Evolutionary conservation across 345 rosid genomes (phyloP).

Genomic region (Eucalyptus decipiens): DNA sequence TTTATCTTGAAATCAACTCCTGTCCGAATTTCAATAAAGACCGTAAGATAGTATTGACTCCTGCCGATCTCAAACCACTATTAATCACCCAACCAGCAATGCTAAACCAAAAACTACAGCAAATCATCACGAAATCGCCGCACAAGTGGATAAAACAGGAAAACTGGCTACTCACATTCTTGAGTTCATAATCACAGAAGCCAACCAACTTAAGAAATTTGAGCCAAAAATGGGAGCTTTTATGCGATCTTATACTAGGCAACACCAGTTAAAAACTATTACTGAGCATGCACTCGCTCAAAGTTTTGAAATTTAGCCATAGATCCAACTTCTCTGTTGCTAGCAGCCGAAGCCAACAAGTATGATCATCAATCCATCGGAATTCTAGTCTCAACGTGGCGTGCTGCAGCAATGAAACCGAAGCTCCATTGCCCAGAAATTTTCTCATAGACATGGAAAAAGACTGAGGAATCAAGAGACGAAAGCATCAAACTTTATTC

Average conservation of each 20-base stretch:
- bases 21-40: not conserved
- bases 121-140: not conserved
- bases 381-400: not conserved
- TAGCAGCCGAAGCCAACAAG: not conserved
- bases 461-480: not conserved
- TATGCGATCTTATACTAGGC: not conserved
- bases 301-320: not conserved
- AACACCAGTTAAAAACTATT: not conserved
- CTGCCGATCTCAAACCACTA: not conserved
- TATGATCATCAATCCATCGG: not conserved
- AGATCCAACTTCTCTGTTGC: not conserved
- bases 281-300: not conserved
- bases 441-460: not conserved
- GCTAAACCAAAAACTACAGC: not conserved
- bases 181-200: not conserved
- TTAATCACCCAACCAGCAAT: not conserved
- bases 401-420: not conserved
- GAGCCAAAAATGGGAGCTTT: not conserved
- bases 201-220: not conserved
- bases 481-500: not conserved
- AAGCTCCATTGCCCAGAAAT: not conserved
- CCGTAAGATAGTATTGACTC: not conserved
- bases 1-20: conserved; percentile 99
- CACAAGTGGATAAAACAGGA: not conserved
- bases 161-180: not conserved